Base-by-base conservation (phyloP, 1,284 basidiomycete species). In the Entoloma clypeatum region DNA sequence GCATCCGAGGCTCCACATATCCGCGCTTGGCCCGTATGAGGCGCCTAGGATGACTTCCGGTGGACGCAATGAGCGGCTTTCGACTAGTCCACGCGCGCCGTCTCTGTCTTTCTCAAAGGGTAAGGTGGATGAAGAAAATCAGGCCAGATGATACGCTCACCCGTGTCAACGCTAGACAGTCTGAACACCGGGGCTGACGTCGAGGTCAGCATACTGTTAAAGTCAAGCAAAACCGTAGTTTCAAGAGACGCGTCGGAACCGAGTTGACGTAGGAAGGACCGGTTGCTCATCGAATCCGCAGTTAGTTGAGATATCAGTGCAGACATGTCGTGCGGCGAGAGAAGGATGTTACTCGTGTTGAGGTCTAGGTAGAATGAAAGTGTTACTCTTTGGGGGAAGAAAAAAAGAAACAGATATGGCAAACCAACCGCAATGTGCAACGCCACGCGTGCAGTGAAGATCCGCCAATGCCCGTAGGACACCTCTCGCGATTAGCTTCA, bases 401-500 rank as follows among this genome's bases (percentile, higher is more conserved):
- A 39, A 17, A 19, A 21, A 16, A 9, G 21, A 16, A 30, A 10
- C 11, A 39, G n/a, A 43, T 21, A 18, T 11, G 14, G 18, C 8
- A n/a, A 36, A 47, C 52, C 38, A 19, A 53, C 56, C 50, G 26
- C 49, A 33, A 27, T 58, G 49, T 10, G 50, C 35, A 18, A 44
- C 31, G 9, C 50, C 49, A 10, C 17, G 29, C 23, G 38, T 39
- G 13, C 43, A 41, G 22, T 57, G 47, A 1, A 55, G 31, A 18
- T 49, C 30, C 29, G 49, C 41, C 21, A 60, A 36, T 18, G 30
- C 50, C 7, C 47, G 49, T 34, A 60, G 48, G 7, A 60, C 48
- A 34, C 57, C 58, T 35, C 54, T 44, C 5, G 58, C 58, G 16
- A 60, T 47, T 19, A 57, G 52, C 44, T 60, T 60, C 19, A 56